Evolutionary conservation across 805 yeast species (phyloP).

Genomic region (Lipomyces lipofer): DNA sequence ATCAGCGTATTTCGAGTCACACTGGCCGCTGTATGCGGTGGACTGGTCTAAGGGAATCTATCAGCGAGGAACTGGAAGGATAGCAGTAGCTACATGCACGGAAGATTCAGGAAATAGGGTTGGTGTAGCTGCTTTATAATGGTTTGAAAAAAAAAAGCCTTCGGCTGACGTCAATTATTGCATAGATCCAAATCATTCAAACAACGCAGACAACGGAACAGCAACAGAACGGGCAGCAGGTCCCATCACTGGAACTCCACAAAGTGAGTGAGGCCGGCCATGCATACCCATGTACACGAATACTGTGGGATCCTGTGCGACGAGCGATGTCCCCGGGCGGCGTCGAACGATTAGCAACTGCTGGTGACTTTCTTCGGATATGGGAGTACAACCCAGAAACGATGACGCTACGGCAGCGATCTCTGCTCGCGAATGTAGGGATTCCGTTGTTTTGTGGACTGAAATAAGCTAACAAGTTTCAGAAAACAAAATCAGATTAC

Average conservation of each 20-base stretch:
- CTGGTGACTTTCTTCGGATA: constrained; percentile 69
- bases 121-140: constrained; percentile 3
- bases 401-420: constrained; percentile 43
- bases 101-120: constrained; percentile 75
- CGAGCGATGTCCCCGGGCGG: constrained; percentile 31
- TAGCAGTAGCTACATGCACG: constrained; percentile 74
- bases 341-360: constrained; percentile 58
- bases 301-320: constrained; percentile 68
- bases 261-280: constrained; percentile 54
- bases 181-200: constrained; percentile 35
- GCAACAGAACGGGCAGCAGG: constrained; percentile 35
- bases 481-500: constrained; percentile 44
- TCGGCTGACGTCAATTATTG: neutral
- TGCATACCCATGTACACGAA: constrained; percentile 67
- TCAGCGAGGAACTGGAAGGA: constrained; percentile 45
- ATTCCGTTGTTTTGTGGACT: neutral
- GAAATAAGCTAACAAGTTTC: neutral
- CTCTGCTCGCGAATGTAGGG: constrained; percentile 41
- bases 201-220: constrained; percentile 23
- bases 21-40: constrained; percentile 52
- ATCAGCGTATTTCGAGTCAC: constrained; percentile 49
- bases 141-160: neutral
- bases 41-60: constrained; percentile 52
- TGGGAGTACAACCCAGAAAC: constrained; percentile 51
- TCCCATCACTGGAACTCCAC: constrained; percentile 44